Evolutionary conservation across 2,329 filamentous ascomycete genomes (phyloP).

Genomic region (Neofusicoccum kwambonambiense): DNA sequence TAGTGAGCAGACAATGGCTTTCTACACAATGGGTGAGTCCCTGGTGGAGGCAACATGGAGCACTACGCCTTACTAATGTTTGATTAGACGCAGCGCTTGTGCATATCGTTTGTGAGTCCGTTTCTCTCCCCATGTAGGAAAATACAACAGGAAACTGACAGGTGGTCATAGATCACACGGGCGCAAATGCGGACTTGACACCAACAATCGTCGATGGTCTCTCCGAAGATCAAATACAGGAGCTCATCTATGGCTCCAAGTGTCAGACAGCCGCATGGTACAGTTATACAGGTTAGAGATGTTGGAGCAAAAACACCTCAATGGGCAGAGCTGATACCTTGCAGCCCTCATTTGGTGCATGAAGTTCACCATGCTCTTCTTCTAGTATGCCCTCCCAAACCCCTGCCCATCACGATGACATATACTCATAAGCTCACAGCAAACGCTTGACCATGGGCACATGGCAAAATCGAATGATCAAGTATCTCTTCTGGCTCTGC

Average conservation of each 20-base stretch:
- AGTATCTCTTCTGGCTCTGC: constrained; percentile 27
- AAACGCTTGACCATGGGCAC: constrained; percentile 35
- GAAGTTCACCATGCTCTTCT: constrained; percentile 33
- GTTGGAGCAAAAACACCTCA: not conserved
- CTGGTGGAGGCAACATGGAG: too few relatives aligned
- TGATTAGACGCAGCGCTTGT: constrained; percentile 33
- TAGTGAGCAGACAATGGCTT: constrained; percentile 23
- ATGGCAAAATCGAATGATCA: constrained; percentile 31
- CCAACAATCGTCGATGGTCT: constrained; percentile 25
- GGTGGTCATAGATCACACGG: constrained; percentile 24
- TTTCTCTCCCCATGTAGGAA: not conserved
- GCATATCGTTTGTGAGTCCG: constrained; percentile 31
- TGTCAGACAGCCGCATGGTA: constrained; percentile 44
- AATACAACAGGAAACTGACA: not conserved
- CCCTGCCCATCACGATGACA: constrained; percentile 15
- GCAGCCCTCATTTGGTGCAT: constrained; percentile 38
- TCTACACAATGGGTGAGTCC: constrained; percentile 32
- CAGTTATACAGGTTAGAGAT: not conserved
- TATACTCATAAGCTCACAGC: not conserved
- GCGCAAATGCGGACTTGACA: constrained; percentile 30
- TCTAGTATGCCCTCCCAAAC: constrained; percentile 19
- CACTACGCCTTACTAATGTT: not conserved
- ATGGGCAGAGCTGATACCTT: constrained; percentile 24
- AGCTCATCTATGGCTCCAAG: constrained; percentile 36
- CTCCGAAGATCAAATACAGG: constrained; percentile 28